Percentiles rank a stretch among this genome's conserved stretches.
These are phyloP conservation scores for Ilyonectria destructans DNA, from an alignment of 2,329 filamentous ascomycete species.

Conservation along the genomic window DNA sequence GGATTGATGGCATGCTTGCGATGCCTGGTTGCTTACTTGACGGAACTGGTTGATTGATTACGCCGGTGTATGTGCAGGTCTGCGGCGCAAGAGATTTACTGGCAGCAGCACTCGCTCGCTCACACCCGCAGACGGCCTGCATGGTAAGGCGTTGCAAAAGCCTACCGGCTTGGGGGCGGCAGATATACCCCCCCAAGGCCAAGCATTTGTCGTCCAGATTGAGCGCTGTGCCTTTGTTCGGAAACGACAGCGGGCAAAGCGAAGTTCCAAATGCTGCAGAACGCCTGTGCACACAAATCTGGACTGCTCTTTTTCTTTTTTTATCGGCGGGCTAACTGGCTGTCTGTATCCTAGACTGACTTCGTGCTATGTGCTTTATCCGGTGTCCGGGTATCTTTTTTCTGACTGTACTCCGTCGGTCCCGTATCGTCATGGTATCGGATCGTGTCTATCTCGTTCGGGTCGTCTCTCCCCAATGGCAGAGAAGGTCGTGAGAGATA, in stretches of 20 bases:
- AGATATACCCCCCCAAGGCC: not conserved
- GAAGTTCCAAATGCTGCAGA: not conserved
- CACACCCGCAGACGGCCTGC: not conserved
- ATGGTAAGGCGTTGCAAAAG: slow-evolving; percentile 13
- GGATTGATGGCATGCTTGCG: slow-evolving; percentile 8
- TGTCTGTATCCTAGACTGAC: no score
- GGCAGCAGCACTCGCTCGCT: not conserved
- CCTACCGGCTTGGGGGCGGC: not conserved
- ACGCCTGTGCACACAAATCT: not conserved
- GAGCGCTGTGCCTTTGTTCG: slow-evolving; percentile 9
- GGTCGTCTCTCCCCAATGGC: not conserved
- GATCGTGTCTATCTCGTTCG: not conserved
- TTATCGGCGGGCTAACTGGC: no score
- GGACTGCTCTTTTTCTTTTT: no score
- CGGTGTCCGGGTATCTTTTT: not conserved
- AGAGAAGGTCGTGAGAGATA: not conserved
- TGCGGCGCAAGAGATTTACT: slow-evolving; percentile 17
- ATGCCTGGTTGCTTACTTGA: slow-evolving; percentile 3
- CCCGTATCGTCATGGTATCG: not conserved
- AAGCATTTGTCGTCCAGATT: slow-evolving; percentile 7
- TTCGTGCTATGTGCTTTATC: no score
- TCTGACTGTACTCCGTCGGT: not conserved
- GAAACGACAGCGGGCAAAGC: not conserved
- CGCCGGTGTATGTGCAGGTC: slow-evolving; percentile 4
- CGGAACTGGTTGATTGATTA: slow-evolving; percentile 17